Base-by-base conservation (phyloP, 2,329 filamentous ascomycete genomes). In the Cercospora berteroae region DNA sequence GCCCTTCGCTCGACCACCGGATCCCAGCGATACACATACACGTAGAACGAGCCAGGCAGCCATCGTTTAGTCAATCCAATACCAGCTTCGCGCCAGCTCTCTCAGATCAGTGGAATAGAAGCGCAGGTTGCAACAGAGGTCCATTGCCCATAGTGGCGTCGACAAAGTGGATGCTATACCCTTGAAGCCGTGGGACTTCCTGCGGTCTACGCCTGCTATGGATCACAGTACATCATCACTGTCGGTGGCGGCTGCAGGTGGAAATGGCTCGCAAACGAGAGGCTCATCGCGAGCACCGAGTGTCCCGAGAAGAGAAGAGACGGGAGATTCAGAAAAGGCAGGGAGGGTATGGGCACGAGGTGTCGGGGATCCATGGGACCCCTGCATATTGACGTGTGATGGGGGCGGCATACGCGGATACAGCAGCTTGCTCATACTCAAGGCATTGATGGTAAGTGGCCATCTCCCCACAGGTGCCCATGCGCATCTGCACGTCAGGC, bases 381-480 rank as follows among this genome's bases (percentile, higher is more conserved):
- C 82, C 62, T 78, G 81, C 39, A 83, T 84, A 50, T 71, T 84
- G 62, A 82, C 82, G 0, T 73, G 83, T 48, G 79, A 85, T 75
- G 83, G 83, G 60, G 83, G 83, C 39, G 83, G 83, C 6, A 84
- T 85, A 44, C 77, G 83, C 65, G 83, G 83, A 67, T 84, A 84
- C 75, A 82, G 82, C 64, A 83, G 80, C 72, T 77, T 85, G 55
- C 73, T 84, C 60, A 84, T 85, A 27, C 72, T 85, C 50, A 77
- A 83, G 70, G 78, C 75, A 18, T 77, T 85, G 66, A 84, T 85
- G 82, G 59, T 61, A 5, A 44, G 59, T 58, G 18, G 7, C 23
- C 16, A 9, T 57, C 55, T 13, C 13, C 16, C 27, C 13, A 7
- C 29, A 27, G 4, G 23, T 57, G 55, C 9, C 13, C 27, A 20